phyloP scores from a whole-genome alignment of 345 rosid species.

The Populus nigra region DNA sequence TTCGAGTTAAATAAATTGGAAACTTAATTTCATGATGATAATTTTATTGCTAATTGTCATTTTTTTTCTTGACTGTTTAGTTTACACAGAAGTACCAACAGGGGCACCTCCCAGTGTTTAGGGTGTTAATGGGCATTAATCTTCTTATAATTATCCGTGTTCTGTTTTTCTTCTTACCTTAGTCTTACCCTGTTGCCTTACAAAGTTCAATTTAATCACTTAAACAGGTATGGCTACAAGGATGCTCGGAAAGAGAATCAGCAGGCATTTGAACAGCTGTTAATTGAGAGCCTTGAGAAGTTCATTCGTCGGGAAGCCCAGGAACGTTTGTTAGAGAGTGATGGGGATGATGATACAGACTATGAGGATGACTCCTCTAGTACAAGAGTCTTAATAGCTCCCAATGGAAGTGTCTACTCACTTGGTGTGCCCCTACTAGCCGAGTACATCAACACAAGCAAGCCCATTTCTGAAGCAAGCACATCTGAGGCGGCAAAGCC shows the following conservation, averaged over 20 bases:
- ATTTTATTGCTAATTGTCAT: background rate
- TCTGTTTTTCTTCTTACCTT: background rate
- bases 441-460: conserved; percentile 47
- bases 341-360: conserved; percentile 65
- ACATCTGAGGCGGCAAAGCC: conserved; percentile 46
- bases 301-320: conserved; percentile 95
- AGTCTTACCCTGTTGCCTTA: background rate
- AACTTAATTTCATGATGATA: background rate
- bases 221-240: conserved; percentile 88
- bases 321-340: conserved; percentile 86
- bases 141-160: background rate
- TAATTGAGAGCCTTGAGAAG: conserved; percentile 97
- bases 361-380: conserved; percentile 51
- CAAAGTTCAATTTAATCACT: conserved; percentile 5
- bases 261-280: conserved; percentile 88
- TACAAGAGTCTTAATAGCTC: conserved; percentile 75
- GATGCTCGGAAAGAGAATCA: conserved; percentile 95
- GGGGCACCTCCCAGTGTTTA: background rate
- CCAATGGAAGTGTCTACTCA: conserved; percentile 88
- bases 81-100: background rate
- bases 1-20: background rate
- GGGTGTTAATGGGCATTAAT: background rate
- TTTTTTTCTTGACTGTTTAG: background rate
- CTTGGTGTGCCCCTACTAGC: conserved; percentile 79
- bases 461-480: conserved; percentile 51